Conservation (phyloP, 768 basidiomycete genomes). For the Leucocoprinus birnbaumii region DNA sequence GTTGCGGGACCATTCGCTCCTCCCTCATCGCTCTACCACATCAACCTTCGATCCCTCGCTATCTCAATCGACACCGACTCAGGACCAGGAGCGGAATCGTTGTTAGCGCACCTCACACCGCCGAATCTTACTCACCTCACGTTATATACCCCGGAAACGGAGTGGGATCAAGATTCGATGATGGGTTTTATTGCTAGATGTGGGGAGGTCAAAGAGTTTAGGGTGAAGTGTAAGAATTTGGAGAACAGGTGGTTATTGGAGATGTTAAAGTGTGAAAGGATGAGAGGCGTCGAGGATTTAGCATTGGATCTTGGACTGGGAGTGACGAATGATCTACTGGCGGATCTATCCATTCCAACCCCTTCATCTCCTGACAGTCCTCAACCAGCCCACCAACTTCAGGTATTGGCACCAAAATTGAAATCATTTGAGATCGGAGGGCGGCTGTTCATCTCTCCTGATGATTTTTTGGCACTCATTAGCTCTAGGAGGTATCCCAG, state of each 20-base stretch:
- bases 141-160: neutral
- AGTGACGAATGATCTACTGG: slow-evolving; percentile 2
- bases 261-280: neutral
- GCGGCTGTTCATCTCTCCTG: slow-evolving; percentile 6
- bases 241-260: slow-evolving; percentile 2
- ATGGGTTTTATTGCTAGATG: slow-evolving; percentile 5
- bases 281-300: neutral
- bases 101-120: slow-evolving; percentile 4
- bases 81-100: slow-evolving; percentile 6
- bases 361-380: neutral
- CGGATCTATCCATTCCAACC: neutral
- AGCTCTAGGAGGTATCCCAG: slow-evolving; percentile 4
- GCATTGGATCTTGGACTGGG: slow-evolving; percentile 7
- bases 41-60: neutral
- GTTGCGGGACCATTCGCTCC: neutral
- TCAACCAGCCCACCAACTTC: neutral
- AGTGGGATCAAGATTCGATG: slow-evolving; percentile 10
- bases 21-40: slow-evolving; percentile 5
- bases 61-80: slow-evolving; percentile 10
- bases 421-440: slow-evolving; percentile 8
- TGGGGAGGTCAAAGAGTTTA: neutral
- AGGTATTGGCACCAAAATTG: neutral
- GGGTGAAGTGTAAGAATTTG: slow-evolving; percentile 6
- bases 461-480: slow-evolving; percentile 8
- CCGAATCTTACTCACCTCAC: neutral